These are phyloP conservation scores for Sclerotinia sclerotiorum DNA, from an alignment of 2,329 filamentous ascomycete species.

Conservation along the genomic window DNA sequence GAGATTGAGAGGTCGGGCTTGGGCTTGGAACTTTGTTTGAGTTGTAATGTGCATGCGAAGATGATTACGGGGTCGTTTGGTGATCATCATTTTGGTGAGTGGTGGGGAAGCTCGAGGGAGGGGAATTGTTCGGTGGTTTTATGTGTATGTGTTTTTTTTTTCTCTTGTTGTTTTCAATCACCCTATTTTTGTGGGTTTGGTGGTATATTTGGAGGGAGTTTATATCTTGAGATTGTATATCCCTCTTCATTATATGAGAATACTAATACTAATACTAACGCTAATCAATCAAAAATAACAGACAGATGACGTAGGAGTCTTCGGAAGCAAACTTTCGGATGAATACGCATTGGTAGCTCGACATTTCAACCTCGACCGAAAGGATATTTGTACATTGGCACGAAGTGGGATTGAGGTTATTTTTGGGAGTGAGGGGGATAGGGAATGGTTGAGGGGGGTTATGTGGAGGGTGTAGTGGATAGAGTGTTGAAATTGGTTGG, in stretches of 20 bases:
- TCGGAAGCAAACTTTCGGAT: constrained; percentile 72
- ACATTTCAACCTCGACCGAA: constrained; percentile 60
- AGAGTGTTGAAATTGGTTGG: too few species aligned
- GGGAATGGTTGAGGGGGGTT: constrained; percentile 51
- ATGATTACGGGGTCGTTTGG: constrained; percentile 65
- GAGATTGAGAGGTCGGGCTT: constrained; percentile 42
- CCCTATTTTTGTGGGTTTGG: not conserved
- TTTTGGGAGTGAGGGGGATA: constrained; percentile 65
- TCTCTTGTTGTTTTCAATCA: not conserved
- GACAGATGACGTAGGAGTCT: constrained; percentile 84
- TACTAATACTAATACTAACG: not conserved
- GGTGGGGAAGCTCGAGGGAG: constrained; percentile 61
- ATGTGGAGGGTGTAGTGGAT: constrained; percentile 44
- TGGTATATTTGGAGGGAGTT: not conserved
- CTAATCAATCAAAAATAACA: constrained; percentile 40
- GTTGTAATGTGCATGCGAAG: constrained; percentile 75
- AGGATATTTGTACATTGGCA: constrained; percentile 55
- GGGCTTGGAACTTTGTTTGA: constrained; percentile 74
- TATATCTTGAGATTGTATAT: too few species aligned
- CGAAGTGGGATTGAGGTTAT: constrained; percentile 62
- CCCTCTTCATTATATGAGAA: not conserved
- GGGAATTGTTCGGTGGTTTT: constrained; percentile 58
- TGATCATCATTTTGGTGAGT: constrained; percentile 76
- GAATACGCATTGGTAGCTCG: constrained; percentile 73
- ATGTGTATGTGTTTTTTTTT: constrained; percentile 55